These are phyloP conservation scores for Phialophora macrospora DNA, from an alignment of 2,329 filamentous ascomycete species.

Conservation along the genomic window DNA sequence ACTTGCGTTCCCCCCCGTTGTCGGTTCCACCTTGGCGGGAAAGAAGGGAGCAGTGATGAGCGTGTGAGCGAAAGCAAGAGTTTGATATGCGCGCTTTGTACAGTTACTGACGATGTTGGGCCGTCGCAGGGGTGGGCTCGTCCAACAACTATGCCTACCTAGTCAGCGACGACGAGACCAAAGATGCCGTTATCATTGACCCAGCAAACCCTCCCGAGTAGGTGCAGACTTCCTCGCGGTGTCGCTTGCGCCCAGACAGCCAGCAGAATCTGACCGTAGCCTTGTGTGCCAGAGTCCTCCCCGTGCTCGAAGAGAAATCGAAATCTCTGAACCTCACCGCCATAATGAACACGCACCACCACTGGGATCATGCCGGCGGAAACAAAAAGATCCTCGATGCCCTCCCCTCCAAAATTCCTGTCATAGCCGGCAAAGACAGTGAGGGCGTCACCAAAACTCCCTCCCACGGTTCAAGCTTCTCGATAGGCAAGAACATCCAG, in stretches of 20 bases:
- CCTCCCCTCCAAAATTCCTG: constrained; percentile 63
- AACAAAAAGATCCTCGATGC: constrained; percentile 74
- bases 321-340: constrained; percentile 77
- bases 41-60: background rate
- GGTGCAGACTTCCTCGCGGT: constrained; percentile 33
- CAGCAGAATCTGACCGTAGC: background rate
- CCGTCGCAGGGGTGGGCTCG: constrained; percentile 43
- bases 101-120: constrained; percentile 17
- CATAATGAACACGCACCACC: constrained; percentile 97
- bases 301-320: constrained; percentile 66
- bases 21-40: background rate
- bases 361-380: constrained; percentile 92
- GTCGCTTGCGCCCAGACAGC: background rate
- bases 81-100: constrained; percentile 21
- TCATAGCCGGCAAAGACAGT: constrained; percentile 89
- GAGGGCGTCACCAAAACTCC: constrained; percentile 78
- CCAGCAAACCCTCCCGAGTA: constrained; percentile 58
- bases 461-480: constrained; percentile 74
- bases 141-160: constrained; percentile 60
- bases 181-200: constrained; percentile 58
- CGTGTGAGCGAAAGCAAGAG: background rate
- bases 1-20: constrained; percentile 2
- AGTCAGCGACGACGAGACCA: constrained; percentile 55
- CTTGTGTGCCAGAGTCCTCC: constrained; percentile 25
- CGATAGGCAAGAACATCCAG: constrained; percentile 76